A percentile compares a stretch with the other conserved stretches of the same genome.
Evolutionary conservation across 1,284 basidiomycete species (phyloP).

Genomic region (Melanopsichium pennsylvanicum): DNA sequence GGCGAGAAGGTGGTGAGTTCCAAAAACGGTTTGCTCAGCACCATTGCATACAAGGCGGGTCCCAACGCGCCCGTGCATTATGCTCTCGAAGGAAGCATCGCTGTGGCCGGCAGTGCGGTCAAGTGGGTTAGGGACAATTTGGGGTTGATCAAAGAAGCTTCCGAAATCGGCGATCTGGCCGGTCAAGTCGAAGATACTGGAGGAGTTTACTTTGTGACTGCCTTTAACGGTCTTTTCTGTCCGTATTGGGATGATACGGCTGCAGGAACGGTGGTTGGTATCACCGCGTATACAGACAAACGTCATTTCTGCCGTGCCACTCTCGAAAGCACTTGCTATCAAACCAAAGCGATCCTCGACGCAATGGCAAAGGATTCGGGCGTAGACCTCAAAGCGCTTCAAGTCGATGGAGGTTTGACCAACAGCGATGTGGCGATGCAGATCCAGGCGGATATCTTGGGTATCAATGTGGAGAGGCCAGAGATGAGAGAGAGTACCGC

Average conservation of each 20-base stretch:
- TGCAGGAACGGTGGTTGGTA: constrained; percentile 77
- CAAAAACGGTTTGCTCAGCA: constrained; percentile 85
- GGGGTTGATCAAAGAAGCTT: constrained; percentile 79
- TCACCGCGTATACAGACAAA: constrained; percentile 91
- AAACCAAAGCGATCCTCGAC: constrained; percentile 92
- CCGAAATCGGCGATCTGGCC: constrained; percentile 86
- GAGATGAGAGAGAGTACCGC: constrained; percentile 99
- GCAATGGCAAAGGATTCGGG: constrained; percentile 87
- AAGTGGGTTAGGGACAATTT: constrained; percentile 95
- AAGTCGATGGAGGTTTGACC: constrained; percentile 78
- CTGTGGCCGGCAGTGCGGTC: constrained; percentile 92
- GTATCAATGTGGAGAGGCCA: constrained; percentile 87
- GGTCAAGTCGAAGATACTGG: constrained; percentile 80
- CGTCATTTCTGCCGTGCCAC: constrained; percentile 87
- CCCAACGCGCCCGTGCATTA: constrained; percentile 81
- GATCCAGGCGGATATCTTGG: constrained; percentile 89
- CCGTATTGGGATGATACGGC: constrained; percentile 87
- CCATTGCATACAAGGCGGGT: constrained; percentile 93
- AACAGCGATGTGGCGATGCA: constrained; percentile 79
- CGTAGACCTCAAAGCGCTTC: constrained; percentile 78
- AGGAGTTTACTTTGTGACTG: constrained; percentile 97
- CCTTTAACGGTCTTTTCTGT: constrained; percentile 88
- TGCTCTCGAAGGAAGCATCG: constrained; percentile 92
- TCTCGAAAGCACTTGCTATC: constrained; percentile 80
- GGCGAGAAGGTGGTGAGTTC: constrained; percentile 86